A percentile compares a stretch with the other conserved stretches of the same genome.
These are phyloP conservation scores for Coccomyxa subellipsoidea DNA, from an alignment of 163 green algal genomes.

Conservation along the genomic window DNA sequence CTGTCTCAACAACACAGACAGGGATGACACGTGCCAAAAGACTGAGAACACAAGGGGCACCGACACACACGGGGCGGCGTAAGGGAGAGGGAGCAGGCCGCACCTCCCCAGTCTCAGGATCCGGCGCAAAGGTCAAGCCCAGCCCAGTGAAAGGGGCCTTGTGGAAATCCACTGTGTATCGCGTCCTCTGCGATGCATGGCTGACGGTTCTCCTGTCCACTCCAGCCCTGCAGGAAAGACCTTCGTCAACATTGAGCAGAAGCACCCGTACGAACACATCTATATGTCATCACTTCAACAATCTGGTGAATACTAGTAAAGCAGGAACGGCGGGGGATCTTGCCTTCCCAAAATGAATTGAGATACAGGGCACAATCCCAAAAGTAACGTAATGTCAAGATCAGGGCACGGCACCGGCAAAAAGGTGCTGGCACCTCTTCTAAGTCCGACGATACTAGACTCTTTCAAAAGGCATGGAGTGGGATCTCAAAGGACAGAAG, in stretches of 20 bases:
- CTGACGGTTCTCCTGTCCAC: not conserved
- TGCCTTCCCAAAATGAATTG: not conserved
- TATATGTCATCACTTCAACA: not conserved
- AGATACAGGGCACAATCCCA: not conserved
- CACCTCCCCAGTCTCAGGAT: constrained; percentile 1
- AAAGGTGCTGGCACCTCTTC: too few relatives aligned
- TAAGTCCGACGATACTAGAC: too few relatives aligned
- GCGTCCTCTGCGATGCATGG: not conserved
- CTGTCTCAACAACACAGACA: too few relatives aligned
- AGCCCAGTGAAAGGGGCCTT: not conserved
- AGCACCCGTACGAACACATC: not conserved
- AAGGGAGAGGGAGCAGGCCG: not conserved
- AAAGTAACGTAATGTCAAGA: too few relatives aligned
- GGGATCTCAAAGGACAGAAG: not conserved
- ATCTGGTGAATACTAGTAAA: not conserved
- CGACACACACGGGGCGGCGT: too few relatives aligned
- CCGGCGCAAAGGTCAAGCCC: not conserved
- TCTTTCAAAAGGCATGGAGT: not conserved
- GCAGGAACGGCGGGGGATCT: not conserved
- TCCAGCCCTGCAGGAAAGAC: not conserved
- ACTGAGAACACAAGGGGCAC: too few relatives aligned
- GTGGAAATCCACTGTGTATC: constrained; percentile 1
- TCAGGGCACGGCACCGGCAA: too few relatives aligned
- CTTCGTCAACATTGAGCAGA: not conserved
- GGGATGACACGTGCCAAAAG: too few relatives aligned